These are phyloP conservation scores for Dactylellina sp. DNA, from an alignment of 2,329 filamentous ascomycete genomes.

Conservation along the genomic window DNA sequence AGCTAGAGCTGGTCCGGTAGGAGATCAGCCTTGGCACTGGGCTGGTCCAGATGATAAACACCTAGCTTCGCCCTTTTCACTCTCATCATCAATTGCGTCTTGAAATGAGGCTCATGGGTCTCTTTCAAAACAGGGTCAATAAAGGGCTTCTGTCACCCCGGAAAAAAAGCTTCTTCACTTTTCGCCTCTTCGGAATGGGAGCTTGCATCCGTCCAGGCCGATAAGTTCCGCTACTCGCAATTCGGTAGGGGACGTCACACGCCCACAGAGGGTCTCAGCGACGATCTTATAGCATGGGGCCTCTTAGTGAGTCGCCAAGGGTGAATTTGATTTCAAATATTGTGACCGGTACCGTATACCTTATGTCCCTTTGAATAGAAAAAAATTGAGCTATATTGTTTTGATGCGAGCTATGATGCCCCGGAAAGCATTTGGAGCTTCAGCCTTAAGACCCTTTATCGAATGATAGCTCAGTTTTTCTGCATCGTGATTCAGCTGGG, in stretches of 20 bases:
- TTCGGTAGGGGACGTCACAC: conserved; percentile 23
- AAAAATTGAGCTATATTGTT: not conserved
- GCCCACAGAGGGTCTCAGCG: conserved; percentile 13
- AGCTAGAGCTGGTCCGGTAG: not conserved
- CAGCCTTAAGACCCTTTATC: not conserved
- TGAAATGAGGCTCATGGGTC: conserved; percentile 35
- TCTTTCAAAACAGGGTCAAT: conserved; percentile 6
- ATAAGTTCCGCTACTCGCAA: conserved; percentile 19
- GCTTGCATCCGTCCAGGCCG: conserved; percentile 19
- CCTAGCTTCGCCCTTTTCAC: not conserved
- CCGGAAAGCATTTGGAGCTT: conserved; percentile 10
- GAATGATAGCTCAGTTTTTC: not conserved
- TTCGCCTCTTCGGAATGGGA: conserved; percentile 49
- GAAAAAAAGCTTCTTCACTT: not conserved
- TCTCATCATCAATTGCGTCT: not conserved
- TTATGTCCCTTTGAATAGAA: not conserved
- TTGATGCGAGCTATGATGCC: too few species aligned
- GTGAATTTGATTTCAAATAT: not conserved
- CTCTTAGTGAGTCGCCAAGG: not conserved
- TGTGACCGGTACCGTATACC: conserved; percentile 34
- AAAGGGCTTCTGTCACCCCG: not conserved
- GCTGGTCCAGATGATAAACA: not conserved
- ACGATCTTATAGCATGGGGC: conserved; percentile 18
- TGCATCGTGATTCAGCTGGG: not conserved
- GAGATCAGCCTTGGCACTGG: conserved; percentile 7